Evolutionary conservation across 805 yeast genomes (phyloP), one percentile per base, ranked within the genome.

Genomic region (Alloascoidea africana): DNA sequence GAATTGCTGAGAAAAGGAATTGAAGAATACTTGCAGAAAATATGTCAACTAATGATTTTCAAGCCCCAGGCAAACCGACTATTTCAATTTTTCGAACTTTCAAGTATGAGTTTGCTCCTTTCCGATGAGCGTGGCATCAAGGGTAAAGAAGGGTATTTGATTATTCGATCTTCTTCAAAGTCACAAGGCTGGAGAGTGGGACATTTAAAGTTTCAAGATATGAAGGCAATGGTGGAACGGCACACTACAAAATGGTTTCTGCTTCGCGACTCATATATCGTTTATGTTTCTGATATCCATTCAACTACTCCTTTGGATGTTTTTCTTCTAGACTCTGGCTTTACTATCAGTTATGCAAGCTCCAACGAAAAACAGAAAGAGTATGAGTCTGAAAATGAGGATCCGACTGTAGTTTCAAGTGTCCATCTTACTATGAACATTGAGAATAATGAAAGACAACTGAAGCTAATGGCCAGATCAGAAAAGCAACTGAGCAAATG

Each of bases 141-240:
- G 39, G 94, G 97, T 1, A 91, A 86, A 48, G 96, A 91, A 56
- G 99, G 98, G 2, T 71, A 73, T 37, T 55, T 89, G 41, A 71
- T 81, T 39, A 72, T 87, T 35, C 74, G 86, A 15, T 78, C 95
- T 1, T 74, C 85, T 0, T 89, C 97, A 0, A 74, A 73, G 43
- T 67, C 86, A 0, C 94, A 85, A 53, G 97, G 98, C 2, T 91
- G 98, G 97, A 66, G 94, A 47, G 96, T 89, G 4, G 82, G 91
- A 2, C 96, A 89, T 52, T 73, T 85, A 56, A 74, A 71, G 43
- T 73, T 83, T 4, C 70, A 74, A 43, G 96, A 84, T 49, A 61
- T 85, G 48, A 70, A 73, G 46, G 86, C 83, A 27, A 85, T 91
- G 95, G 80, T 89, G 37, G 76, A 73, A 44, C 74, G 99, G 56